These are phyloP conservation scores for Pistacia atlantica DNA, from an alignment of 345 rosid species.

Conservation along the genomic window DNA sequence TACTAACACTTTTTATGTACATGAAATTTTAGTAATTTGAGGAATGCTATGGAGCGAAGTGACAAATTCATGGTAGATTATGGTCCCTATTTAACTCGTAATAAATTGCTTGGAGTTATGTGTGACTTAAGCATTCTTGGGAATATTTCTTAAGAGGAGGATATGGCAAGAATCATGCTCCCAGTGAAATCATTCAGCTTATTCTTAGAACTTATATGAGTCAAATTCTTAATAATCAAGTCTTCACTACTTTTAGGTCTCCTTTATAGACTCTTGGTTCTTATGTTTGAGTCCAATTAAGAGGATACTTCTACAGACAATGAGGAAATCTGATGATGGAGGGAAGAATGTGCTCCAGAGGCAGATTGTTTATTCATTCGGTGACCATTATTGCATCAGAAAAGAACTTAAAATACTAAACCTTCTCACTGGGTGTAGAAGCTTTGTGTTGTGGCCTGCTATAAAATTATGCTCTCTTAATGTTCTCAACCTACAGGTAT, in stretches of 20 bases:
- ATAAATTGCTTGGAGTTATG: neutral
- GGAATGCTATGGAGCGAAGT: neutral
- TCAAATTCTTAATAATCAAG: constrained; percentile 9
- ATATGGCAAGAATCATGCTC: neutral
- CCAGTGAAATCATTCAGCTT: neutral
- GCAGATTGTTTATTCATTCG: constrained; percentile 77
- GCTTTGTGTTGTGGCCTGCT: neutral
- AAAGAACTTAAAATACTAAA: constrained; percentile 82
- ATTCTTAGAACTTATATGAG: neutral
- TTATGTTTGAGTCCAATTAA: constrained; percentile 62
- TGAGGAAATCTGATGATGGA: constrained; percentile 56
- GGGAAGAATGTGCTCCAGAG: constrained; percentile 51
- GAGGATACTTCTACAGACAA: constrained; percentile 57
- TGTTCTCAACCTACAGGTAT: constrained; percentile 21
- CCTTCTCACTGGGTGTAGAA: constrained; percentile 88
- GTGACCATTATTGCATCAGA: constrained; percentile 85
- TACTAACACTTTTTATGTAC: neutral
- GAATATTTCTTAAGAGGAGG: neutral
- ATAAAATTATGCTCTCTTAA: neutral
- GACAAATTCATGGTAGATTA: neutral
- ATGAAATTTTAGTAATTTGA: neutral
- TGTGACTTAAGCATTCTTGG: constrained; percentile 1
- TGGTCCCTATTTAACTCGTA: neutral
- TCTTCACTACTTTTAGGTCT: constrained; percentile 49
- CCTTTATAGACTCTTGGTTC: constrained; percentile 87